phyloP scores from a whole-genome alignment of 2,329 filamentous ascomycete genomes.

The Aspergillus ibericus region DNA sequence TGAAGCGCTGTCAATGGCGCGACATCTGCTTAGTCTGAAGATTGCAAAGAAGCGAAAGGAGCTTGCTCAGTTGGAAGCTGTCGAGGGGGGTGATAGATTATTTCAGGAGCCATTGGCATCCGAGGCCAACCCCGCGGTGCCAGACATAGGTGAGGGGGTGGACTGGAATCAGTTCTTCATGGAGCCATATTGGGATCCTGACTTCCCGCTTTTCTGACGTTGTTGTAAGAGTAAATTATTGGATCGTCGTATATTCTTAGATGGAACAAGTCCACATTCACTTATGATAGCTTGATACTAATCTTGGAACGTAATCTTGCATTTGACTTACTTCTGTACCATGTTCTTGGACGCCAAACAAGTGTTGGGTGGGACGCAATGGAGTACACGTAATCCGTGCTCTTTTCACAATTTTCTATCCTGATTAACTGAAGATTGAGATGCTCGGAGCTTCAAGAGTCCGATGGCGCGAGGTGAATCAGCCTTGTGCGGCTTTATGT shows the following conservation, averaged over 20 bases:
- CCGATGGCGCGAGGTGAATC: no score
- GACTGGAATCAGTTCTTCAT: constrained; percentile 35
- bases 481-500: constrained; percentile 12
- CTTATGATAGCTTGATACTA: no score
- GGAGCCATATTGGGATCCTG: constrained; percentile 30
- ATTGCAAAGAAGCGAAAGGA: constrained; percentile 32
- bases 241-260: no score
- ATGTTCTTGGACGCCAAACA: no score
- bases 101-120: constrained; percentile 12
- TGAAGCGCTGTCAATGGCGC: constrained; percentile 30
- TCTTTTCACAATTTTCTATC: no score
- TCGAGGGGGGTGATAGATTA: constrained; percentile 23
- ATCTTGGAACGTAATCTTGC: no score
- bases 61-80: constrained; percentile 28
- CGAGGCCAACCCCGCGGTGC: constrained; percentile 12
- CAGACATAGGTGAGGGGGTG: constrained; percentile 25
- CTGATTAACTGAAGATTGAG: no score
- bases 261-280: no score
- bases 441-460: not conserved
- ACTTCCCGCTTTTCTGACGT: constrained; percentile 15
- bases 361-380: no score
- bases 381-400: no score
- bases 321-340: no score
- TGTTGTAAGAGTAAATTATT: no score
- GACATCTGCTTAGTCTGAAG: constrained; percentile 28